Conservation (phyloP, 768 basidiomycete species). For the Clathrus columnatus region DNA sequence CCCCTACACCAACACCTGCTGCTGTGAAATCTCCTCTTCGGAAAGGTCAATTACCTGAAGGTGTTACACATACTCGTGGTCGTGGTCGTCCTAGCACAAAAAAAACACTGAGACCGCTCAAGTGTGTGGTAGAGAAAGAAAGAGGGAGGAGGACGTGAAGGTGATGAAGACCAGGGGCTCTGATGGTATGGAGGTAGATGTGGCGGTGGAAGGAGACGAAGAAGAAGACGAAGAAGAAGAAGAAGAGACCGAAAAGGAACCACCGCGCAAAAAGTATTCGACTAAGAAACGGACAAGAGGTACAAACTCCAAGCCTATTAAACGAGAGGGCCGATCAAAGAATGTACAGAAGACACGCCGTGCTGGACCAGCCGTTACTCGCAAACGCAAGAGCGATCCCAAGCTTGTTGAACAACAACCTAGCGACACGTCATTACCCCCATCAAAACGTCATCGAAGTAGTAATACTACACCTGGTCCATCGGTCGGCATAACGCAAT, state of each 20-base stretch:
- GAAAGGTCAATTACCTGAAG: conserved; percentile 5
- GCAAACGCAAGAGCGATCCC: conserved; percentile 5
- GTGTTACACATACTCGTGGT: conserved; percentile 8
- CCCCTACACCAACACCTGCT: conserved; percentile 8
- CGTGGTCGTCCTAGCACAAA: background rate
- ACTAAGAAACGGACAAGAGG: background rate
- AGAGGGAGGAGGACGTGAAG: background rate
- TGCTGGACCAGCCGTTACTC: background rate
- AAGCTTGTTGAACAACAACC: background rate
- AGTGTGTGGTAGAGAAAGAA: background rate
- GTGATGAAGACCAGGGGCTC: background rate
- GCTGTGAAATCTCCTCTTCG: conserved; percentile 6
- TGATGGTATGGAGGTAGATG: background rate
- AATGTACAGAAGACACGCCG: background rate
- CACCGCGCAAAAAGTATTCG: background rate
- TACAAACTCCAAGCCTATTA: background rate
- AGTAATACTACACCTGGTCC: background rate
- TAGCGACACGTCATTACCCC: background rate
- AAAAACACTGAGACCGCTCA: background rate
- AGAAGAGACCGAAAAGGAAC: background rate
- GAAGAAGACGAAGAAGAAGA: background rate
- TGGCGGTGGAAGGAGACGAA: background rate
- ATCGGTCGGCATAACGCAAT: too few species aligned
- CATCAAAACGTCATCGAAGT: conserved; percentile 3
- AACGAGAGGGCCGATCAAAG: background rate